These are phyloP conservation scores for Phalaenopsis equestris DNA, from an alignment of 106 monocot species.

Conservation along the genomic window DNA sequence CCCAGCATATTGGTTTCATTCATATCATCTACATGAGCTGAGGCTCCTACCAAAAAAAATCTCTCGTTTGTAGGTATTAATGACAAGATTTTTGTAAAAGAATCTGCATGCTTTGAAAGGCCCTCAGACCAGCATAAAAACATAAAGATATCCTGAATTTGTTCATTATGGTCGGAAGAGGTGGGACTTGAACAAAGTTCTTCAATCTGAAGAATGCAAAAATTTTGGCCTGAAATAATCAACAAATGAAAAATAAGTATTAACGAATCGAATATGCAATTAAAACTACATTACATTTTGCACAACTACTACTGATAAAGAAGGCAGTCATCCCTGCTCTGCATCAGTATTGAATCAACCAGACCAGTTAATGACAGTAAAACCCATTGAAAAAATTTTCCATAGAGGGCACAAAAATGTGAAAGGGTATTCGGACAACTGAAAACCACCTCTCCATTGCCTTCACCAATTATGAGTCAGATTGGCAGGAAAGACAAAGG, in stretches of 20 bases:
- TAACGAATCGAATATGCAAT: neutral
- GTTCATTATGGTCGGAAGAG: conserved; percentile 25
- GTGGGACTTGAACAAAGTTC: conserved; percentile 45
- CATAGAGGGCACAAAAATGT: neutral
- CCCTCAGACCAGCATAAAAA: conserved; percentile 69
- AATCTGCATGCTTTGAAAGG: conserved; percentile 66
- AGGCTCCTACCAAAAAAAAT: conserved; percentile 29
- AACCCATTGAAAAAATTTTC: neutral
- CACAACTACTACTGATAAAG: neutral
- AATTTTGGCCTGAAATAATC: conserved; percentile 55
- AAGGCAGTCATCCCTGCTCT: neutral
- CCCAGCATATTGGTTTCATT: conserved; percentile 23
- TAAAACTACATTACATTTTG: neutral
- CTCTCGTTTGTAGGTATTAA: conserved; percentile 41
- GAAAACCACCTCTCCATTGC: neutral
- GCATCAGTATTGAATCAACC: neutral
- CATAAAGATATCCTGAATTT: conserved; percentile 69
- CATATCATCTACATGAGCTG: conserved; percentile 30
- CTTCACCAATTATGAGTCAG: neutral
- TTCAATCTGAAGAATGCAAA: conserved; percentile 71
- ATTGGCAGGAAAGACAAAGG: neutral
- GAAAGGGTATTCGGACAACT: neutral
- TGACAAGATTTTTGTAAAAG: conserved; percentile 69
- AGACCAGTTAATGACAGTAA: neutral
- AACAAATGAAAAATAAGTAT: conserved; percentile 3